A percentile compares a stretch with the other conserved stretches of the same genome.
Conservation (phyloP, 1,284 basidiomycete genomes). For the Ceratobasidium sp. region DNA sequence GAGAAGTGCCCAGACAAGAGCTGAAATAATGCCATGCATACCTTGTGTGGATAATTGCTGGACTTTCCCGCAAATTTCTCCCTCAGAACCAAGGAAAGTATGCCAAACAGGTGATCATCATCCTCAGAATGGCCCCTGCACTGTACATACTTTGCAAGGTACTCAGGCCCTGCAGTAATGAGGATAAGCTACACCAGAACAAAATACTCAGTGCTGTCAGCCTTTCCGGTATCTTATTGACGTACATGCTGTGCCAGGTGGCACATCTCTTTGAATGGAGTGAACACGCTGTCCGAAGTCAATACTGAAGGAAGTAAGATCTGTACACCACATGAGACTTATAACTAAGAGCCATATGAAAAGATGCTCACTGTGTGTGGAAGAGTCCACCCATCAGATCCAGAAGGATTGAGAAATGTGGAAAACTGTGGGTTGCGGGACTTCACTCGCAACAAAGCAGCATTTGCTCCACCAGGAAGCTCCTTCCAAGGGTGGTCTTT, state of each 20-base stretch:
- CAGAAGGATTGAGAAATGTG: not conserved
- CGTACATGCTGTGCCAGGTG: not conserved
- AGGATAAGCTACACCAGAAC: not conserved
- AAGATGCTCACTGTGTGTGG: not conserved
- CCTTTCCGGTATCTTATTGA: not conserved
- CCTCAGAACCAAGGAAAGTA: not conserved
- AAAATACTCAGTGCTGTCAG: not conserved
- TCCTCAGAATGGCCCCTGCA: not conserved
- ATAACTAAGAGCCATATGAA: not conserved
- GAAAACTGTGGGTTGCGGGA: not conserved
- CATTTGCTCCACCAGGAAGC: not conserved
- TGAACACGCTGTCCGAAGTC: not conserved
- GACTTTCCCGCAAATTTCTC: conserved; percentile 6
- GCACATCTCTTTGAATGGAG: not conserved
- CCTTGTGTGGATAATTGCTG: conserved; percentile 10
- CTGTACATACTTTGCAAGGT: not conserved
- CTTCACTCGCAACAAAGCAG: not conserved
- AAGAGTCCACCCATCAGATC: not conserved
- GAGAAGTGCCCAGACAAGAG: too few relatives aligned
- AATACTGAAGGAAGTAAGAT: not conserved
- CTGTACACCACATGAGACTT: not conserved
- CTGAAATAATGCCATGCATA: not conserved
- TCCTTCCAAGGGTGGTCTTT: not conserved
- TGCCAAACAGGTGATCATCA: not conserved
- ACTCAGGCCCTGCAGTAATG: not conserved